Evolutionary conservation across 2,329 filamentous ascomycete genomes (phyloP), one percentile per base, ranked within the genome.

Genomic region (Bimuria novae-zelandiae): DNA sequence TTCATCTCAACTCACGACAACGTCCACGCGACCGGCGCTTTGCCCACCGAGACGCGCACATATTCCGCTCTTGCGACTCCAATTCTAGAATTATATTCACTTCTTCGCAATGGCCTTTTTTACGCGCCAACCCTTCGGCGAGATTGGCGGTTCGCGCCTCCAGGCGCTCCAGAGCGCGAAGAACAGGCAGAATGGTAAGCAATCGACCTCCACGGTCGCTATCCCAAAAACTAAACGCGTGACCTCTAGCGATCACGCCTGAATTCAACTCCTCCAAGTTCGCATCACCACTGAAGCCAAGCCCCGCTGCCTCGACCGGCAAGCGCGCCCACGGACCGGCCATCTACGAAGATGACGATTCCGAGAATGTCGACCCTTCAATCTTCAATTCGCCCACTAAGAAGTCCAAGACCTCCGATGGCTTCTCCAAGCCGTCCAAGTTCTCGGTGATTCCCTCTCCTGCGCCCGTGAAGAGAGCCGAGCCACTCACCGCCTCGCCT

Each of bases 161-260:
- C 87, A 90, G 73, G 84, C 80, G 59, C 78, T 93, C 64, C 87
- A 86, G 22, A 90, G 85, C 75, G 76, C 87, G 45, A 93, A 92
- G 80, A 92, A 92, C 74, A 81, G 86, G 73, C 89, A 92, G 67
- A 83, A 83, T 77, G 78, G 81, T 83, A 78, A 64, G 72, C 52
- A 50, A 21, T 44, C 27, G 36, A 44, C 37, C 39, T 35, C 33
- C 25, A 42, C 32, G 35, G 22, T 36, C 14, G 37, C 23, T 17
- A 37, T 40, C 32, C n/a, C 25, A 36, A 47, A 46, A 16, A 55
- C 62, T 69, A 58, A 71, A 63, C 63, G 50, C 49, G 46, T 54
- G n/a, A 50, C 46, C 51, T 25, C 29, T 41, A 76, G 63, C 75
- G 56, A 54, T 74, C 63, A 44, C 71, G 23, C 55, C 65, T 40